Conservation (phyloP, 208 protist species). For the Jaenimonas drosophilae region DNA sequence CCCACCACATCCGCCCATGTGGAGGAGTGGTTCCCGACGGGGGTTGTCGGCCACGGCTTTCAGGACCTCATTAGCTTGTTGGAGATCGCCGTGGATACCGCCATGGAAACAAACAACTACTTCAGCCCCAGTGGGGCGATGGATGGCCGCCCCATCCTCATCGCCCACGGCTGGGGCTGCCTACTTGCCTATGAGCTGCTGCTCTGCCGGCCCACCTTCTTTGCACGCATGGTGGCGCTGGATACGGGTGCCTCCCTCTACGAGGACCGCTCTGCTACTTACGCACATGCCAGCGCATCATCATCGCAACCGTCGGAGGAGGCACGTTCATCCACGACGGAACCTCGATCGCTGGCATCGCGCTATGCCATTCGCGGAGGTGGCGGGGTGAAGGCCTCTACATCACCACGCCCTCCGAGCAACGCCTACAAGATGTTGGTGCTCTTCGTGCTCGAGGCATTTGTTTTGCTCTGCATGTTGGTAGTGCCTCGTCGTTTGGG, state of each 20-base stretch:
- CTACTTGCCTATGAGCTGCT: constrained; percentile 53
- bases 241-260: constrained; percentile 24
- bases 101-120: constrained; percentile 59
- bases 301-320: not conserved
- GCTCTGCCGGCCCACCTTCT: constrained; percentile 30
- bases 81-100: constrained; percentile 59
- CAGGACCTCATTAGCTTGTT: constrained; percentile 51
- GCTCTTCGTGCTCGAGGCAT: not conserved
- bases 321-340: too few species aligned
- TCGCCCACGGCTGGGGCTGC: constrained; percentile 59
- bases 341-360: too few species aligned
- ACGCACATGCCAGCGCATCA: not conserved
- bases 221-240: constrained; percentile 45
- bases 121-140: constrained; percentile 5
- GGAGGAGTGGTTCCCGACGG: constrained; percentile 10
- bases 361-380: too few species aligned
- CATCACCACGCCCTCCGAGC: too few species aligned
- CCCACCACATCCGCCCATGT: not conserved
- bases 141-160: constrained; percentile 27
- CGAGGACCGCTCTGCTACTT: not conserved
- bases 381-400: too few species aligned
- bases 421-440: too few species aligned
- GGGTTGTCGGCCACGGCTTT: constrained; percentile 40
- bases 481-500: not conserved
- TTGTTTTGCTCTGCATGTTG: constrained; percentile 1